Evolutionary conservation across 306 rosid genomes (phyloP).

Genomic region (Acacia acuminata): DNA sequence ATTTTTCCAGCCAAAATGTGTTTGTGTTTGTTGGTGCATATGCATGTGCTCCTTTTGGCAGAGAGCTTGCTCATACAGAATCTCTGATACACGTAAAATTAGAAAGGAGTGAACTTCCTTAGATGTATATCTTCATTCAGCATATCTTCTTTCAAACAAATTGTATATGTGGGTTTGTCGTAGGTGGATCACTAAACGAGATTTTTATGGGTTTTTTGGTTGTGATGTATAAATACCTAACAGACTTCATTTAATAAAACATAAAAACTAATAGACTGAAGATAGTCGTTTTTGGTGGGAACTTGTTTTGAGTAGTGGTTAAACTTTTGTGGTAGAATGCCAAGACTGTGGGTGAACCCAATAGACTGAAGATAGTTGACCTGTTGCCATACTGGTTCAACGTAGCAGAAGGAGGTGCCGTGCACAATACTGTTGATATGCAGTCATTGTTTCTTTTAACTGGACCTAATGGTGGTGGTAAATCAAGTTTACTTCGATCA

Average conservation of each 20-base stretch:
- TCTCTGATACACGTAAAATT: neutral
- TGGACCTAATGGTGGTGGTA: constrained; percentile 99
- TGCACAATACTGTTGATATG: constrained; percentile 84
- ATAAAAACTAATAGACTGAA: neutral
- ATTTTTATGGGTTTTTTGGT: neutral
- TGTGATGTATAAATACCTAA: constrained; percentile 3
- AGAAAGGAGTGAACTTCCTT: neutral
- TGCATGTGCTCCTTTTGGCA: constrained; percentile 2
- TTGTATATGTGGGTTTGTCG: neutral
- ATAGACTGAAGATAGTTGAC: constrained; percentile 72
- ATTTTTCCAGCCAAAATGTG: neutral
- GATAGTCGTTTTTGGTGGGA: constrained; percentile 6
- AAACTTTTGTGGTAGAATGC: constrained; percentile 51
- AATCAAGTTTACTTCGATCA: constrained; percentile 92
- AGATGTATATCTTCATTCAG: neutral
- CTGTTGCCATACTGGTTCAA: constrained; percentile 92
- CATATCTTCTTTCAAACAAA: neutral
- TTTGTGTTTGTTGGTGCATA: neutral
- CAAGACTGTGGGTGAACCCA: constrained; percentile 37
- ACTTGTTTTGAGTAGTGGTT: constrained; percentile 17
- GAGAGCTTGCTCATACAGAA: neutral
- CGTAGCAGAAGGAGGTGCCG: constrained; percentile 76
- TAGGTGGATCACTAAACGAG: neutral
- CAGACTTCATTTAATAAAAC: neutral
- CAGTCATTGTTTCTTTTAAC: constrained; percentile 87